phyloP scores from a whole-genome alignment of 2,329 filamentous ascomycete genomes.

The Colletotrichum chlorophyti region DNA sequence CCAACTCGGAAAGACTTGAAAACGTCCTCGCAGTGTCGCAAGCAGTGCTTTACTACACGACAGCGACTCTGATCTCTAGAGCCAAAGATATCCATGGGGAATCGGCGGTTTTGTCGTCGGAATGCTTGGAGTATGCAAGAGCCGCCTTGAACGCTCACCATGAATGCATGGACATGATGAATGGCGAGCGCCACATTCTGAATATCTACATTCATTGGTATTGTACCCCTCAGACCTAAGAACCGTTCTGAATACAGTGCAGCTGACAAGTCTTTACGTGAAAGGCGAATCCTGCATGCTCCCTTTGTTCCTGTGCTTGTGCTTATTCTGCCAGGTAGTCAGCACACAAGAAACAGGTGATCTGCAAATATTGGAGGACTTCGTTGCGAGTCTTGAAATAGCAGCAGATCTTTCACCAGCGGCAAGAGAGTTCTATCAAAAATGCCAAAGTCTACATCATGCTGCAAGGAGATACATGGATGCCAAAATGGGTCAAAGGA shows the following conservation, averaged over 20 bases:
- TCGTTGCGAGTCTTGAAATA: not conserved
- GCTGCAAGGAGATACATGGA: not conserved
- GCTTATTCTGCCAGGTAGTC: not conserved
- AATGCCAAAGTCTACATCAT: not conserved
- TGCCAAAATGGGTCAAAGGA: not conserved
- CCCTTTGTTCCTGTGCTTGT: slow-evolving; percentile 5
- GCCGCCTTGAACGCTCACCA: not conserved
- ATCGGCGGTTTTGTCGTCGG: not conserved
- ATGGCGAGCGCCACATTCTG: not conserved
- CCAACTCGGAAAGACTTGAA: not conserved
- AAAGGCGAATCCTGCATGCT: not conserved
- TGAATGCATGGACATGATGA: not conserved
- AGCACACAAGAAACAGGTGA: not conserved
- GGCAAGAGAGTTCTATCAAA: not conserved
- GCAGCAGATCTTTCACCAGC: not conserved
- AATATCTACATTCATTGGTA: slow-evolving; percentile 13
- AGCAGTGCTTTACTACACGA: slow-evolving; percentile 1
- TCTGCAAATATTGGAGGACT: not conserved
- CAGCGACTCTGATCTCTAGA: slow-evolving; percentile 8
- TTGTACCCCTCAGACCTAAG: too few relatives aligned
- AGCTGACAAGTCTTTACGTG: too few relatives aligned
- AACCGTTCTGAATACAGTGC: too few relatives aligned
- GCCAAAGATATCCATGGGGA: not conserved
- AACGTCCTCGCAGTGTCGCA: not conserved
- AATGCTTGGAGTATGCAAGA: not conserved